Evolutionary conservation across 2,329 filamentous ascomycete genomes (phyloP).

Genomic region (Nemania bipapillata): DNA sequence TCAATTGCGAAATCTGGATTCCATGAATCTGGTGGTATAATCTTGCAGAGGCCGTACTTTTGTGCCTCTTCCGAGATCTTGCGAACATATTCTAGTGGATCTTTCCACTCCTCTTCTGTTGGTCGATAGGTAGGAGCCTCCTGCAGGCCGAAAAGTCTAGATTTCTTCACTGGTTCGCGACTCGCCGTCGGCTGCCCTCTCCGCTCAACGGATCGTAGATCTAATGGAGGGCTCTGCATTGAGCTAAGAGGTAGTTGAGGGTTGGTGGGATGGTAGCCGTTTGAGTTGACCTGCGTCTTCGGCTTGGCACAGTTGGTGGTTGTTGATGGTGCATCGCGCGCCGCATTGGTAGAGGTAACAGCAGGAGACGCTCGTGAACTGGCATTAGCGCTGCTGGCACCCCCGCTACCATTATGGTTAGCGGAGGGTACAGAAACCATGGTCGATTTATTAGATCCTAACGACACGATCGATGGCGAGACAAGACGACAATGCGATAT

Average conservation of each 20-base stretch:
- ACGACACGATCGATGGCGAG: conserved; percentile 14
- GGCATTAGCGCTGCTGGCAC: conserved; percentile 58
- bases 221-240: conserved; percentile 72
- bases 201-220: conserved; percentile 89
- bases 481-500: conserved; percentile 14
- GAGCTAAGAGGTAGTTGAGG: conserved; percentile 65
- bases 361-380: conserved; percentile 66
- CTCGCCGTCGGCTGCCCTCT: conserved; percentile 82
- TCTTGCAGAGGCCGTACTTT: conserved; percentile 92
- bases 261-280: conserved; percentile 64
- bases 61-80: conserved; percentile 88
- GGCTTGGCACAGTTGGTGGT: conserved; percentile 55
- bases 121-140: conserved; percentile 92
- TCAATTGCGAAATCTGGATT: conserved; percentile 96
- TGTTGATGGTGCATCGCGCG: conserved; percentile 51
- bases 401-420: conserved; percentile 55
- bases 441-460: conserved; percentile 36
- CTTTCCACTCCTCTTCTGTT: conserved; percentile 92
- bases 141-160: conserved; percentile 82
- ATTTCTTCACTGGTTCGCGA: conserved; percentile 79
- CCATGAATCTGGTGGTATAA: conserved; percentile 93
- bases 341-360: conserved; percentile 51
- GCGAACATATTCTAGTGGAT: conserved; percentile 91
- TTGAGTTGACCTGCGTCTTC: conserved; percentile 65
- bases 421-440: conserved; percentile 58